Conservation (phyloP, 208 protist genomes). For the Angomonas ambiguus region DNA sequence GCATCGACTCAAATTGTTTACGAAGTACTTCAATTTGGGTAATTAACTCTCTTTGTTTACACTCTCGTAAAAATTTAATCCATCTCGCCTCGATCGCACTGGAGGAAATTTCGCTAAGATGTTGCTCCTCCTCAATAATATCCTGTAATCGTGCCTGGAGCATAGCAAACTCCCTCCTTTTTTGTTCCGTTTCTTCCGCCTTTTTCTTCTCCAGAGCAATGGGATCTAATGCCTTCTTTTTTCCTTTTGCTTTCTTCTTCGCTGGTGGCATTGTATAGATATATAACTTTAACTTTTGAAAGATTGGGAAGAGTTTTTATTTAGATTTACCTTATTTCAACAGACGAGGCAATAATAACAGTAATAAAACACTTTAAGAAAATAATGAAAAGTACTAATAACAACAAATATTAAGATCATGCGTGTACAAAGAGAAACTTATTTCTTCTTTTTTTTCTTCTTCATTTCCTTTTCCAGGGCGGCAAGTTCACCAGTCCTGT, state of each 20-base stretch:
- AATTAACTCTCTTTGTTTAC: constrained; percentile 91
- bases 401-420: constrained; percentile 5
- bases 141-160: constrained; percentile 67
- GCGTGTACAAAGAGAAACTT: not conserved
- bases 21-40: constrained; percentile 86
- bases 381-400: constrained; percentile 11
- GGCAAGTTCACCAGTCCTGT: constrained; percentile 48
- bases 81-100: constrained; percentile 80
- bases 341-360: not conserved
- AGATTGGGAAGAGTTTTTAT: too few species aligned
- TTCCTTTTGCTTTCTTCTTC: constrained; percentile 24
- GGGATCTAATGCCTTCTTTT: constrained; percentile 58
- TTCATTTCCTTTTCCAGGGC: constrained; percentile 64
- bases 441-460: constrained; percentile 64
- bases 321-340: not conserved
- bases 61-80: constrained; percentile 88
- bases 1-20: constrained; percentile 85
- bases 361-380: not conserved
- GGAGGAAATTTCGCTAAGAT: constrained; percentile 34
- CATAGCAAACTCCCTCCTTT: constrained; percentile 60
- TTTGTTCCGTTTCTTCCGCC: constrained; percentile 70
- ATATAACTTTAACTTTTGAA: constrained; percentile 1
- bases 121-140: constrained; percentile 78
- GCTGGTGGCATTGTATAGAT: constrained; percentile 13
- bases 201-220: constrained; percentile 57